Conservation (phyloP, 2,329 filamentous ascomycete species). For the Immersiporthe knoxdaviesiana region DNA sequence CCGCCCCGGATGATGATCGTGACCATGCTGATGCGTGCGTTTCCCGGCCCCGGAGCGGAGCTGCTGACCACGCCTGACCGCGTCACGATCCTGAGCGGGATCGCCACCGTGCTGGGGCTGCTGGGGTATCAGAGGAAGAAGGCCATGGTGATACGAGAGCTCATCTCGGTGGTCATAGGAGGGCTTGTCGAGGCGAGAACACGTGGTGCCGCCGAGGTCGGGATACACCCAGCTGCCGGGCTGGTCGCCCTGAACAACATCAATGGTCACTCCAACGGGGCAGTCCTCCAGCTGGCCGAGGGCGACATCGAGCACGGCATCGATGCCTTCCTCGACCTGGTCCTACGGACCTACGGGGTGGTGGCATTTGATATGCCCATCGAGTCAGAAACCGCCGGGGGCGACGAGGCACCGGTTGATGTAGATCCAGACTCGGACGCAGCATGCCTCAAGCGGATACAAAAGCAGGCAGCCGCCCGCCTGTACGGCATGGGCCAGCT, state of each 20-base stretch:
- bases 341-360: constrained; percentile 68
- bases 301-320: constrained; percentile 68
- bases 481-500: constrained; percentile 77
- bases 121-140: constrained; percentile 87
- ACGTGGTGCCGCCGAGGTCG: constrained; percentile 91
- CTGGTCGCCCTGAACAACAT: constrained; percentile 70
- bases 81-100: constrained; percentile 79
- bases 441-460: constrained; percentile 60
- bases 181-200: constrained; percentile 90
- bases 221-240: constrained; percentile 90
- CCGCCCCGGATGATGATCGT: constrained; percentile 67
- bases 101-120: constrained; percentile 80
- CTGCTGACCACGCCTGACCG: constrained; percentile 74
- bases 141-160: constrained; percentile 83
- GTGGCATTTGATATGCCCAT: constrained; percentile 51
- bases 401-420: constrained; percentile 29
- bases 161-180: constrained; percentile 80
- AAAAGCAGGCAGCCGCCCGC: constrained; percentile 60
- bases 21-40: constrained; percentile 67
- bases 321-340: constrained; percentile 62
- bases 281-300: constrained; percentile 64
- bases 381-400: constrained; percentile 33
- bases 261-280: constrained; percentile 52
- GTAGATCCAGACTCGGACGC: constrained; percentile 52
- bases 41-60: constrained; percentile 69